Percentiles rank a stretch among this genome's conserved stretches.
phyloP scores from a whole-genome alignment of 768 basidiomycete species.

The Boletus pseudopeckii region DNA sequence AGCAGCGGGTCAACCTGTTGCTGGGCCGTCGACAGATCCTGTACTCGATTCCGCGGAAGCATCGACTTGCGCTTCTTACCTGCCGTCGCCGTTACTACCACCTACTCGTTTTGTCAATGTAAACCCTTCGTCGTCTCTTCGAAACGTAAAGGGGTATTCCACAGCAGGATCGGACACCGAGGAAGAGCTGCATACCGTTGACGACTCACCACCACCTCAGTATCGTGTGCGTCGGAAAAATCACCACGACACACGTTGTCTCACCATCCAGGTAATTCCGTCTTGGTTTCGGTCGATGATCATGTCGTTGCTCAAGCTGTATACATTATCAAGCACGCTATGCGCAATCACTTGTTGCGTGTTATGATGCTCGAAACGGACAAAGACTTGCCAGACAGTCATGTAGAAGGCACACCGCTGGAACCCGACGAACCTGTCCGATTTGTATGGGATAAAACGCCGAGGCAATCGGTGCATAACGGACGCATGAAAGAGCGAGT shows the following conservation, averaged over 20 bases:
- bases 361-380: slow-evolving; percentile 56
- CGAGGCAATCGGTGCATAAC: slow-evolving; percentile 73
- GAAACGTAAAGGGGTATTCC: slow-evolving; percentile 29
- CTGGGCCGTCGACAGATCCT: slow-evolving; percentile 4
- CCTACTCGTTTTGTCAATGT: slow-evolving; percentile 21
- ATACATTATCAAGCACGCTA: slow-evolving; percentile 51
- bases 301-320: slow-evolving; percentile 2
- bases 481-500: slow-evolving; percentile 65
- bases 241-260: slow-evolving; percentile 61
- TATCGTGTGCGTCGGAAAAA: slow-evolving; percentile 46
- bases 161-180: slow-evolving; percentile 35
- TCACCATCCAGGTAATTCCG: slow-evolving; percentile 60
- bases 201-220: slow-evolving; percentile 30
- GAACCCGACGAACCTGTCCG: slow-evolving; percentile 55
- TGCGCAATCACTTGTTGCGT: slow-evolving; percentile 62
- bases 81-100: slow-evolving; percentile 17
- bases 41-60: neutral
- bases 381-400: slow-evolving; percentile 58
- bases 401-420: slow-evolving; percentile 50
- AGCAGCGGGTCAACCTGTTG: slow-evolving; percentile 11
- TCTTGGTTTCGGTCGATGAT: neutral
- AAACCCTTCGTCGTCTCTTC: slow-evolving; percentile 7
- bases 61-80: slow-evolving; percentile 2
- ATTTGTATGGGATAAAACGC: slow-evolving; percentile 78
- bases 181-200: slow-evolving; percentile 35